Base-by-base conservation (phyloP, 2,329 filamentous ascomycete species). In the Colletotrichum spaethianum region DNA sequence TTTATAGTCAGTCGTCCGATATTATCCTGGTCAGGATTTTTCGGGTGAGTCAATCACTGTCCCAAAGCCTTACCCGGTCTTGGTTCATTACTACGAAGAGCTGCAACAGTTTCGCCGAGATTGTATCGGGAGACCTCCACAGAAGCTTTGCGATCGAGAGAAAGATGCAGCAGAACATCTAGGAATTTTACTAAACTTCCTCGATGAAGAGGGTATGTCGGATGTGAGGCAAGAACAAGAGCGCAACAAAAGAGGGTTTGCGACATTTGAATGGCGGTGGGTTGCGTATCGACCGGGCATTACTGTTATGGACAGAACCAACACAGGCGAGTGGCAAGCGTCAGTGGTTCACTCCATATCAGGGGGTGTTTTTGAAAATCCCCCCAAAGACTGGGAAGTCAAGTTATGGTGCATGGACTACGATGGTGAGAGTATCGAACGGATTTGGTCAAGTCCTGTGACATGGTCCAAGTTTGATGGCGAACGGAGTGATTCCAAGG, bases 121-220 rank as follows among this genome's bases (percentile, higher is more conserved):
- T 1, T 55, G 57, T n/a, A 1, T 59, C 12, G 16, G 31, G 20
- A 57, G 20, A 12, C 0, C 16, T 12, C 6, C 7, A 0, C 26
- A 46, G 0, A 66, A 74, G 0, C 16, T 75, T 1, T 79, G 77
- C 55, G 57, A 70, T 0, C 66, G 68, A 3, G 68, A 79, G 14
- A 71, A 38, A 16, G 16, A 72, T 23, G 61, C 72, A 0, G 16
- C 36, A 1, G 66, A 75, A 1, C 74, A 77, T 31, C 33, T 78
- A 1, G 18, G 8, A 2, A 60, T 75, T 1, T 67, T 78, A 1
- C 62, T 78, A 2, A 23, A 68, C 1, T 79, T 76, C 28, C 46
- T 80, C 3, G 77, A 80, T 7, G 42, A 70, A 0, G 72, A 67
- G 9, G 42, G 78, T 4, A 79, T 79, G 77, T 26, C 53, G 12